Evolutionary conservation across 305 asterid species (phyloP), one percentile per base, ranked within the genome.

Genomic region (Striga hermonthica): DNA sequence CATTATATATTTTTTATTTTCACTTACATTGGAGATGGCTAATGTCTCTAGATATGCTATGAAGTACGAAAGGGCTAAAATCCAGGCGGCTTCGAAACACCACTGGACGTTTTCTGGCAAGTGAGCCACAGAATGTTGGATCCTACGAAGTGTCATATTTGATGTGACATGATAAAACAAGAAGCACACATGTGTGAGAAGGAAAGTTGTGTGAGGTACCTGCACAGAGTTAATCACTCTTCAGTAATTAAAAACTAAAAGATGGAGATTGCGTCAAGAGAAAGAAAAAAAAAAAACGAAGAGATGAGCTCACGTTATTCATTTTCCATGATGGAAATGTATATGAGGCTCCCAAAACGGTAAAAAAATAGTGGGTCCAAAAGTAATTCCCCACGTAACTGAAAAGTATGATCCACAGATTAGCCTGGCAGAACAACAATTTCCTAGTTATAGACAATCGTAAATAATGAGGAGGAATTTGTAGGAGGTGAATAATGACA

Each of bases 201-300:
- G 95, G 77, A 93, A 93, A 13, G 97, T 90, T 52, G 97, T 88
- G 64, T 93, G 99, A 9, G 97, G 97, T n/a, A 93, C 97, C 98
- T 92, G 81, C 77, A 74, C 12, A 62, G 31, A 28, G 63, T 41
- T 31, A 4, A 15, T 62, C 66, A 62, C 31, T 63, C 60, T 16
- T 36, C 35, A 65, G 64, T 5, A 22, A 15, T 52, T 41, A 34
- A 13, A 16, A 66, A 63, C 1, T 12, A 6, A 41, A 22, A 22
- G 31, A 22, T 22, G 31, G 31, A 22, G 31, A 22, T 22, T 22
- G 2, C 1, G 31, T 13, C 16, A 66, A 63, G 1, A 10, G 6
- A 41, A 16, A 6, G 15, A 34, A 65, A 44, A 22, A 50, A 64
- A 7, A 9, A 35, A 47, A 41, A 11, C 31, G 31, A 22, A 22